These are phyloP conservation scores for Podospora comata DNA, from an alignment of 495 filamentous ascomycete species.

Conservation along the genomic window DNA sequence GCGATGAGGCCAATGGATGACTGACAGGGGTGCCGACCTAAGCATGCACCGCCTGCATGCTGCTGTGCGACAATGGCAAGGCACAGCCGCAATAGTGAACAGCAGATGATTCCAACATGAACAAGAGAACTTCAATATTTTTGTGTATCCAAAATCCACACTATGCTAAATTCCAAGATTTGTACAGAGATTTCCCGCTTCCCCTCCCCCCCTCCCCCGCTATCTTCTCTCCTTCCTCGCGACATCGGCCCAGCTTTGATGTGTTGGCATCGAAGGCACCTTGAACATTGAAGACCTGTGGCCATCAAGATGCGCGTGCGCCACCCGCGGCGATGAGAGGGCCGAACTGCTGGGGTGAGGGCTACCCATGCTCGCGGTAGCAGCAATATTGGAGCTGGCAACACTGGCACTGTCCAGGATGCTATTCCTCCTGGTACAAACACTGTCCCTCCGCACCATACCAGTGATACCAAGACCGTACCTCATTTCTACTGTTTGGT, in stretches of 20 bases:
- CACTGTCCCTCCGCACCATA: slow-evolving; percentile 24
- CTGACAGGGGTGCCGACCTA: background rate
- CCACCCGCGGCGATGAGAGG: slow-evolving; percentile 27
- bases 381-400: slow-evolving; percentile 13
- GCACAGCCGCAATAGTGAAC: background rate
- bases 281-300: slow-evolving; percentile 6
- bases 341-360: slow-evolving; percentile 18
- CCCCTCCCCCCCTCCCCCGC: background rate
- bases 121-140: background rate
- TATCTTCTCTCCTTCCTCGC: slow-evolving; percentile 16
- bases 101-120: background rate
- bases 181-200: background rate
- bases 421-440: slow-evolving; percentile 11
- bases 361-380: slow-evolving; percentile 16
- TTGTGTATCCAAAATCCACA: background rate
- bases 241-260: slow-evolving; percentile 37
- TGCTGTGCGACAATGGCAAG: background rate
- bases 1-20: background rate
- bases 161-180: background rate
- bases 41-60: background rate
- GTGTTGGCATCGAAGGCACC: slow-evolving; percentile 32
- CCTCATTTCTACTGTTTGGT: slow-evolving; percentile 13
- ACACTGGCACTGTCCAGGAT: slow-evolving; percentile 23
- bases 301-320: slow-evolving; percentile 17
- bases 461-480: slow-evolving; percentile 18